Evolutionary conservation across 495 filamentous ascomycete species (phyloP).

Genomic region (Penicillium robsamsonii): DNA sequence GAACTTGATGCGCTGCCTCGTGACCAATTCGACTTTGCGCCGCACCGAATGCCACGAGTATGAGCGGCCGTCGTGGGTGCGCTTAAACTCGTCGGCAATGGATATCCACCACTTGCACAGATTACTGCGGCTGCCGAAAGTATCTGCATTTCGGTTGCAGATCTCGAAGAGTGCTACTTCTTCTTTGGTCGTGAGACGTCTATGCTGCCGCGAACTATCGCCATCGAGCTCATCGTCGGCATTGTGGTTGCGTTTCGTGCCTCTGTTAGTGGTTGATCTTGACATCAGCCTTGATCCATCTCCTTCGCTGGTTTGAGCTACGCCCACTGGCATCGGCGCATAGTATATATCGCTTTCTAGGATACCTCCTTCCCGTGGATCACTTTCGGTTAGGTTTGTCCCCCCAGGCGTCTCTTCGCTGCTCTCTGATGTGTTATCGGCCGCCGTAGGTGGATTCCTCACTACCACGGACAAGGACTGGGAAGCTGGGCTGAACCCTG

Average conservation of each 20-base stretch:
- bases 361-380: slow-evolving; percentile 2
- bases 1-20: slow-evolving; percentile 45
- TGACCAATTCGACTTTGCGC: slow-evolving; percentile 45
- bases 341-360: slow-evolving; percentile 6
- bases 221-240: slow-evolving; percentile 14
- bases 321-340: slow-evolving; percentile 12
- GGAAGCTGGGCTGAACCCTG: slow-evolving; percentile 5
- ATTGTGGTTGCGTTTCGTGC: slow-evolving; percentile 19
- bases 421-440: slow-evolving; percentile 3
- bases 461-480: slow-evolving; percentile 8
- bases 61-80: slow-evolving; percentile 36
- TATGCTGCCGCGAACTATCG: slow-evolving; percentile 35
- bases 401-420: slow-evolving; percentile 6
- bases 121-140: slow-evolving; percentile 46
- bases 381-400: background rate
- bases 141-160: slow-evolving; percentile 39
- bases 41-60: slow-evolving; percentile 51
- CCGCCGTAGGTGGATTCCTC: background rate
- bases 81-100: slow-evolving; percentile 41
- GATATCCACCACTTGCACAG: slow-evolving; percentile 50
- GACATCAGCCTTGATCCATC: slow-evolving; percentile 1
- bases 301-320: background rate
- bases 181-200: slow-evolving; percentile 44
- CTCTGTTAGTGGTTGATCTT: slow-evolving; percentile 4
- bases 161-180: slow-evolving; percentile 46